Evolutionary conservation across 192 early-diverging fungal genomes (phyloP), one percentile per base, ranked within the genome.

Genomic region (Umbelopsis sp.): DNA sequence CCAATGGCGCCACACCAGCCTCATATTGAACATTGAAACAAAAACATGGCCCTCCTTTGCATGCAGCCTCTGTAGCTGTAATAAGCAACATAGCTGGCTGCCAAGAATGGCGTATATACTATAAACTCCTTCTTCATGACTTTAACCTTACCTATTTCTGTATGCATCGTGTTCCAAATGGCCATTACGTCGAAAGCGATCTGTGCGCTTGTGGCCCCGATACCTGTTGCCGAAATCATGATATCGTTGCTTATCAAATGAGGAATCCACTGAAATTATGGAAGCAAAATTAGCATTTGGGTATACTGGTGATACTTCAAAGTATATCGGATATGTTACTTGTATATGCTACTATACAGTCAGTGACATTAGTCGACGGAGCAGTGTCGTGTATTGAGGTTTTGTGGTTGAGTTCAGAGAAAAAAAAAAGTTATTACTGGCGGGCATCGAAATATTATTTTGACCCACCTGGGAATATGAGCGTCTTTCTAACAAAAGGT

Each of bases 141-240:
- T 34, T 7, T 20, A 26, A 24, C 31, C 56, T 62, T 62, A 62
- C 56, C 56, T 62, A 5, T 62, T 62, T 62, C 56, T 29, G 26
- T 34, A 20, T 7, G 56, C 24, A n/a, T 62, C 56, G 20, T 62
- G 56, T 8, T 32, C 26, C 34, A 31, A 14, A 62, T 34, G 56
- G 26, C 26, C 56, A 17, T 62, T 31, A 17, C 26, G 56, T 2
- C 56, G 56, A 29, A 34, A 34, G 29, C 56, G 56, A 62, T 62
- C 56, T 29, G 56, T 62, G 56, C 56, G 56, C 31, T 17, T 62
- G 20, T 29, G 16, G 29, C 20, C 56, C 31, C 31, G 56, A n/a
- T 29, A 32, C 31, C 56, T 22, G 16, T 34, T 62, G 31, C 20
- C 17, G 56, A 14, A 32, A 34, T 34, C 56, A 26, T 62, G 56